phyloP scores from a whole-genome alignment of 345 rosid genomes.

The Gossypium mustelinum region DNA sequence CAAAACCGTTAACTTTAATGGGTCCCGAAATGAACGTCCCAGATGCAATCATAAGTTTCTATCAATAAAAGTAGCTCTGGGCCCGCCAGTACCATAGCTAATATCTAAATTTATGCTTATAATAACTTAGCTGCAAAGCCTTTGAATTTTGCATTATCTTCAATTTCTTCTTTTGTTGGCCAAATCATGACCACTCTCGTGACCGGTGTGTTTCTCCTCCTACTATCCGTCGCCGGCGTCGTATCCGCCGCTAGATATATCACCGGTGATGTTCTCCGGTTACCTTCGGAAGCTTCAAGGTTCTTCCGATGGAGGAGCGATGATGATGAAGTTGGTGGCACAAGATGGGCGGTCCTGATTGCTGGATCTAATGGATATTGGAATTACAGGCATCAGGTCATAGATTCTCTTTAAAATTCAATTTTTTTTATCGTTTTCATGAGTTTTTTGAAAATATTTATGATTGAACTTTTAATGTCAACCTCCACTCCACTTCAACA shows the following conservation, averaged over 20 bases:
- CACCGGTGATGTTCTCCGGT: conserved; percentile 40
- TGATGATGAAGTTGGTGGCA: conserved; percentile 50
- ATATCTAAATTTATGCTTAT: neutral
- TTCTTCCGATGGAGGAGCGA: conserved; percentile 40
- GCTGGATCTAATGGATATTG: conserved; percentile 96
- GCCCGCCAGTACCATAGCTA: neutral
- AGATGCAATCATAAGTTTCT: neutral
- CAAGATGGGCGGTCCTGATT: conserved; percentile 90
- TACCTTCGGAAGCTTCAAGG: conserved; percentile 66
- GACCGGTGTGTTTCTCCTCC: conserved; percentile 28
- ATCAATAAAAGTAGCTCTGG: neutral
- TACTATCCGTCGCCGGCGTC: conserved; percentile 31
- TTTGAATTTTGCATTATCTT: neutral
- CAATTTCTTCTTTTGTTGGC: neutral
- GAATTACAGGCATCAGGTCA: conserved; percentile 96
- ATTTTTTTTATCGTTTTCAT: neutral
- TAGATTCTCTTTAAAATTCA: neutral
- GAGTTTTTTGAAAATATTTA: neutral
- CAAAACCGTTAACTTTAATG: neutral
- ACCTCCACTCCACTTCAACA: neutral
- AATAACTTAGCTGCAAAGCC: neutral
- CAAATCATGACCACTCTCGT: conserved; percentile 28
- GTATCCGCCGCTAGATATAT: conserved; percentile 34
- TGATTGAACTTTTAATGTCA: neutral
- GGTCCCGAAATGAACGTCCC: neutral